Percentiles rank a stretch among this genome's conserved stretches.
These are phyloP conservation scores for Galerina sulciceps DNA, from an alignment of 768 basidiomycete genomes.

Conservation along the genomic window DNA sequence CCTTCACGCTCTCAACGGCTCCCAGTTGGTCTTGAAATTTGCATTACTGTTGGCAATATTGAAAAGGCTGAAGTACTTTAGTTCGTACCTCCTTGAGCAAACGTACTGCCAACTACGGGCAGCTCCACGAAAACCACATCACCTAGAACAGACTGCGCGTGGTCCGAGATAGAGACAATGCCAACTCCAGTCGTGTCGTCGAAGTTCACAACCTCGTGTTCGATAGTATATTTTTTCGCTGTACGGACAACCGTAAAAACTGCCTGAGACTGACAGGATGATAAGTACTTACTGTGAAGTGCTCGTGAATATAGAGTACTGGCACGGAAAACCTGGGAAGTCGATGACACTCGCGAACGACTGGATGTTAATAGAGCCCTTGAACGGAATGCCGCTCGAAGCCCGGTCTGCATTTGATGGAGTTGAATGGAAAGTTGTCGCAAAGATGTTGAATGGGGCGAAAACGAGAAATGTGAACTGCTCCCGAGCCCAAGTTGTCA, in stretches of 20 bases:
- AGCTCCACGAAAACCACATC: conserved; percentile 98
- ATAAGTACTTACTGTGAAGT: conserved; percentile 58
- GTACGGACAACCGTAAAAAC: conserved; percentile 8
- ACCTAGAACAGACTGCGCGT: conserved; percentile 90
- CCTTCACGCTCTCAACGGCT: conserved; percentile 95
- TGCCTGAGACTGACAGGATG: background rate
- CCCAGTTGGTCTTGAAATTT: conserved; percentile 72
- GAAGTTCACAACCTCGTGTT: conserved; percentile 86
- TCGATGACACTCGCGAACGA: conserved; percentile 15
- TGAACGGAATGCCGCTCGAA: conserved; percentile 34
- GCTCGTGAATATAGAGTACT: conserved; percentile 46
- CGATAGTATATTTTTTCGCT: conserved; percentile 83
- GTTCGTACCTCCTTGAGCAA: conserved; percentile 76
- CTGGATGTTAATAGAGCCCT: conserved; percentile 25
- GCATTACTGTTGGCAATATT: background rate
- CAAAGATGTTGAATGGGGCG: background rate
- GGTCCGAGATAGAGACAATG: conserved; percentile 85
- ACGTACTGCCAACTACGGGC: conserved; percentile 61
- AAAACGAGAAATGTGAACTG: conserved; percentile 5
- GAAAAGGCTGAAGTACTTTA: background rate
- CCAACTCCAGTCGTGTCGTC: conserved; percentile 81
- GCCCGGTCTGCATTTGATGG: conserved; percentile 39
- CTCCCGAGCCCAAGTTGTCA: conserved; percentile 19
- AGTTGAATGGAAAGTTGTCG: conserved; percentile 1
- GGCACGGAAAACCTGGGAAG: conserved; percentile 25